Evolutionary conservation across 2,329 filamentous ascomycete species (phyloP), one percentile per base, ranked within the genome.

Genomic region (Rasamsonia emersonii): DNA sequence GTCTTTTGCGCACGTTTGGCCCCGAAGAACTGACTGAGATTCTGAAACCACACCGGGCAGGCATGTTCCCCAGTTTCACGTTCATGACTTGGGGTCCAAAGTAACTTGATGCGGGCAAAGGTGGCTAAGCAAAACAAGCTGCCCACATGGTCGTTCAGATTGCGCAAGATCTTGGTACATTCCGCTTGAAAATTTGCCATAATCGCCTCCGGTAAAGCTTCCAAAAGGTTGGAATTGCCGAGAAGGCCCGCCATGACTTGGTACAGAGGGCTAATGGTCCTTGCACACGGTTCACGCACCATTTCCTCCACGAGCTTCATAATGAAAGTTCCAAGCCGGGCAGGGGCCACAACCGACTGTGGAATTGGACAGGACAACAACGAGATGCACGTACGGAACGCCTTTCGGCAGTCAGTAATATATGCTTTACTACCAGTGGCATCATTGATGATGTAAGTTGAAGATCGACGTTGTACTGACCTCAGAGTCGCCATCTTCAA

Each of bases 71-170:
- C 18, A 14, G 19, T 38, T 34, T 45, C 35, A 6, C 35, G 32
- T 13, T 37, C 26, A 9, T 21, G 18, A 9, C 18, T 21, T 16
- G 29, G 9, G 8, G 21, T 26, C 30, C 39, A 37, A 6, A 45
- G 38, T 4, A 46, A 47, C 28, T 50, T 41, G 13, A 64, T 50
- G 3, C 47, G 52, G 4, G 58, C 53, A 36, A 62, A 58, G 0
- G 52, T 58, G 9, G 58, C 58, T n/a, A 64, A 48, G 24, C 58
- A 62, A n/a, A 62, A 39, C 4, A 64, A 44, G 20, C 55, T 62
- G 5, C 51, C 56, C 47, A 60, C 50, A 13, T 59, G 54, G 28
- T 62, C 52, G 25, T 59, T 52, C 15, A 61, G 38, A 30, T 59
- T 59, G 18, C 54, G 54, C n/a, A 61, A 33, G 4, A 47, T 56